Evolutionary conservation across 192 early-diverging fungal species (phyloP).

Genomic region (Linnemannia zychae): DNA sequence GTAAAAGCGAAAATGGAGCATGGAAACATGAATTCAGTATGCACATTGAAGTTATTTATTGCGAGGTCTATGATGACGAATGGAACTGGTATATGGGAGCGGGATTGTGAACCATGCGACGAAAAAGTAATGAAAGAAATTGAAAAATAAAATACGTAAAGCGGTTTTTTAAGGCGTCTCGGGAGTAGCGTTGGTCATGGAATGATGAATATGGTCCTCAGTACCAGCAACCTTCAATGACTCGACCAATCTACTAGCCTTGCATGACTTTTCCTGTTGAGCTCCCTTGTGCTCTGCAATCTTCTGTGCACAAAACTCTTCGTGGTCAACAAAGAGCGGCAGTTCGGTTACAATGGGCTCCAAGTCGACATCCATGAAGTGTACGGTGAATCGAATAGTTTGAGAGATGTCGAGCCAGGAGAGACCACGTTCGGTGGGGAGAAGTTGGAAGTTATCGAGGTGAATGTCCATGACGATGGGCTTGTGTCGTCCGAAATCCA

Average conservation of each 20-base stretch:
- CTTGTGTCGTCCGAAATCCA: constrained; percentile 42
- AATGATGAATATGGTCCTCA: not conserved
- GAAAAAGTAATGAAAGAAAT: too few relatives aligned
- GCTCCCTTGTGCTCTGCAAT: not conserved
- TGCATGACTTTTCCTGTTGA: not conserved
- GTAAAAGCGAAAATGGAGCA: too few relatives aligned
- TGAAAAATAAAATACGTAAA: too few relatives aligned
- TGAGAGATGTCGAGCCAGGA: constrained; percentile 48
- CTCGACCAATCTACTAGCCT: not conserved
- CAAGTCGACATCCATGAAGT: constrained; percentile 44
- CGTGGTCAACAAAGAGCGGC: constrained; percentile 41
- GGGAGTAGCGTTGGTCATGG: not conserved
- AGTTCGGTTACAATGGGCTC: constrained; percentile 21
- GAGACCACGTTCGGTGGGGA: constrained; percentile 39
- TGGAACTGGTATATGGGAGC: too few relatives aligned
- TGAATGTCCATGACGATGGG: constrained; percentile 33
- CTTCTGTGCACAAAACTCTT: constrained; percentile 2
- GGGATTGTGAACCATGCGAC: too few relatives aligned
- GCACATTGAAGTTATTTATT: too few relatives aligned
- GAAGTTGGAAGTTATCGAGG: constrained; percentile 46
- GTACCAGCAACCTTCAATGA: not conserved
- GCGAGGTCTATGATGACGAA: too few relatives aligned
- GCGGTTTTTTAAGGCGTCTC: not conserved
- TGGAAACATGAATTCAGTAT: too few relatives aligned
- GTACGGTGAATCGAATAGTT: constrained; percentile 22